Percentiles rank a stretch among this genome's conserved stretches.
Evolutionary conservation across 129 eudicot genomes (phyloP).

Genomic region (Rutidosis leptorrhynchoides): DNA sequence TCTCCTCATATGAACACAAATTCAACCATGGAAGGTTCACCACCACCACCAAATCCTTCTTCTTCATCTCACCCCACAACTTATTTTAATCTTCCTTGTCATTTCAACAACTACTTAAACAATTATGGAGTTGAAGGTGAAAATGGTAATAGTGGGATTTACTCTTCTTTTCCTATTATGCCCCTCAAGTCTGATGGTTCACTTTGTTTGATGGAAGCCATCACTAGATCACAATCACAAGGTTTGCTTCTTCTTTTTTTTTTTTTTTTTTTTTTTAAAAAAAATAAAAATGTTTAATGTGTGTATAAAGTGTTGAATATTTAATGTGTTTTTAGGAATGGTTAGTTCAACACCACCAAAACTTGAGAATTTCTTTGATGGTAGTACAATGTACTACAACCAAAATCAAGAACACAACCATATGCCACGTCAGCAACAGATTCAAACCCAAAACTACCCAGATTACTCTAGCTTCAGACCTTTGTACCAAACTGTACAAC

Average conservation of each 20-base stretch:
- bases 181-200: constrained; percentile 86
- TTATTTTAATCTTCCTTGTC: constrained; percentile 39
- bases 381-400: constrained; percentile 16
- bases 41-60: constrained; percentile 14
- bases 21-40: constrained; percentile 39
- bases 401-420: background rate
- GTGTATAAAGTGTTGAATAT: too few relatives aligned
- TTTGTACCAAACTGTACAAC: constrained; percentile 47
- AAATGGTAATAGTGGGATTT: constrained; percentile 38
- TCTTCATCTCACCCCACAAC: constrained; percentile 31
- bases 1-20: constrained; percentile 59
- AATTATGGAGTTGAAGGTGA: constrained; percentile 40
- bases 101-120: constrained; percentile 43
- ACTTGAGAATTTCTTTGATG: constrained; percentile 79
- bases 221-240: constrained; percentile 45
- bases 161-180: constrained; percentile 53
- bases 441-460: constrained; percentile 42
- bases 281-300: constrained; percentile 4
- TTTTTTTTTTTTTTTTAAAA: background rate
- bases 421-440: background rate
- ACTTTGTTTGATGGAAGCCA: constrained; percentile 63
- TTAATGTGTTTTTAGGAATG: constrained; percentile 46
- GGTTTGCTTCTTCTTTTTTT: constrained; percentile 28
- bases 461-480: constrained; percentile 46
- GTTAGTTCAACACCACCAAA: constrained; percentile 60